Evolutionary conservation across 1,284 basidiomycete species (phyloP), one percentile per base, ranked within the genome.

Genomic region (Ganoderma lingzhi): DNA sequence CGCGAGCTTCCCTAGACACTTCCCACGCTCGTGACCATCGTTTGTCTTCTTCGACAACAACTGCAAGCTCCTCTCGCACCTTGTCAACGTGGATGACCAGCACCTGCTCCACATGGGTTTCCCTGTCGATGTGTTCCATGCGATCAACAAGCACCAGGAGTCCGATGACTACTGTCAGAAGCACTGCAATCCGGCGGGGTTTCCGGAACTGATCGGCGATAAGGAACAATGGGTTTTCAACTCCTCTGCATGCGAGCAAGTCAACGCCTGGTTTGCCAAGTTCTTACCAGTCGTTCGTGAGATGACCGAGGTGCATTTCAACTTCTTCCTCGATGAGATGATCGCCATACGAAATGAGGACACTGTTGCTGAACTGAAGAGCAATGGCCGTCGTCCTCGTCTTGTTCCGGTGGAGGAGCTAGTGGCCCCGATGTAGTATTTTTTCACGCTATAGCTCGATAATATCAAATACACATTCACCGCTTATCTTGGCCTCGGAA

Each of bases 281-380:
- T 84, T 77, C 68, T 77, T 78, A 8, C 67, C 82, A 0, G 80
- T 84, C 8, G 70, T 79, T 1, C 30, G 71, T 0, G 77, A 81
- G 51, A 81, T 81, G 65, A 35, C 58, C 2, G 62, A 60, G 10
- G 67, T 67, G 1, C 59, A 74, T 39, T 83, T 76, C 70, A 76
- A 79, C 45, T 83, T 83, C 65, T 80, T 80, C 63, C 74, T 83
- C 0, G 82, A 84, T 68, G 80, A 82, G 69, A 78, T 82, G 77
- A 79, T 83, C 32, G 76, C 17, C 2, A 28, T 53, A 3, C 28
- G 15, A 2, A 62, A 62, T 12, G 41, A 32, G 28, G 9, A 17
- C 51, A 30, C 5, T 28, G 51, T 53, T 30, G 51, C 51, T 30
- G 51, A 12, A 6, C 51, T 53, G 3, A 5, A 2, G 0, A 10